Evolutionary conservation across 2,329 filamentous ascomycete genomes (phyloP), one percentile per base, ranked within the genome.

Genomic region (Pyricularia pennisetigena): DNA sequence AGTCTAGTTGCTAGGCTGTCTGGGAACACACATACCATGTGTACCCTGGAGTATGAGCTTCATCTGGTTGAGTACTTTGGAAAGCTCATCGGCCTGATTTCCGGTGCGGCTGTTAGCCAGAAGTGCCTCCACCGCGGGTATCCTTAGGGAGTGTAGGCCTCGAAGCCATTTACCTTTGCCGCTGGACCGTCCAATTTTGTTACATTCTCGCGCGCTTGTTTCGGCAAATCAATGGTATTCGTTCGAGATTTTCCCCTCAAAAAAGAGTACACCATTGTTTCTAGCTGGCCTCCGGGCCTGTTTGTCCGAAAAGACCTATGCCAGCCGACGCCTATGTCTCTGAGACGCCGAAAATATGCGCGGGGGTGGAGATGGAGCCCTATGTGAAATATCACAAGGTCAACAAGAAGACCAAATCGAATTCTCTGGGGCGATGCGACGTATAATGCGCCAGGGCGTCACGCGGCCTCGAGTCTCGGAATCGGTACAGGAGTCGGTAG

Each of bases 21-120:
- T 23, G 23, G 32, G 62, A 63, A 62, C 64, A n/a, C 28, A 75
- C 79, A 69, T 84, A 96, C 93, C 93, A 79, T 92, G 92, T 70
- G 93, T 97, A 72, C 94, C 95, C 82, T 98, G 94, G 16, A 99
- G 87, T 69, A 95, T 88, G 71, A 93, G 82, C 79, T 98, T 98
- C 90, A 98, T 97, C 78, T 97, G 92, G 67, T 86, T 85, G 71
- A 99, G 85, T 73, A 94, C 89, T 76, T 93, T 92, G 65, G 92
- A 90, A 71, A 97, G 84, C 75, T 97, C 94, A 76, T 98, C 94
- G 70, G 89, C 86, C 93, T 97, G 74, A 24, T 28, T 62, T 20
- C 24, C 10, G 14, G 12, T 12, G 59, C 14, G 26, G 59, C 26
- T 24, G 54, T 57, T 63, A 65, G 64, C 64, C 28, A 20, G 41